phyloP scores from a whole-genome alignment of 331 rosid species.

The Pyrus hybrid region DNA sequence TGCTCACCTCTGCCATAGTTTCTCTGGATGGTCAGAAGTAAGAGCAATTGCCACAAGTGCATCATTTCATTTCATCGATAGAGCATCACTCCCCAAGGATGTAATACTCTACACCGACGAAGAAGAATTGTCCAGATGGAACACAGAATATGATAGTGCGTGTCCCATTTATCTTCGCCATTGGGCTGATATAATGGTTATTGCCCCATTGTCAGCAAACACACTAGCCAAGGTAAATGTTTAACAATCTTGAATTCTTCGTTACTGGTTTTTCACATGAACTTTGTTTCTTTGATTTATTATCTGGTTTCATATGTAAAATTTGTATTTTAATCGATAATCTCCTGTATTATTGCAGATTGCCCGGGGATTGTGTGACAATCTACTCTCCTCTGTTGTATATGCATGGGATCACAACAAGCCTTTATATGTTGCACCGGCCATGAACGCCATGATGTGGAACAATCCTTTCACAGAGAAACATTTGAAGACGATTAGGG shows the following conservation, averaged over 20 bases:
- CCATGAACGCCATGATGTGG: slow-evolving; percentile 75
- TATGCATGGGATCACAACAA: slow-evolving; percentile 86
- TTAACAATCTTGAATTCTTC: slow-evolving; percentile 1
- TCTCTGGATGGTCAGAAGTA: slow-evolving; percentile 75
- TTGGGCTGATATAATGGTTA: slow-evolving; percentile 90
- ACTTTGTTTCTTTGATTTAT: background rate
- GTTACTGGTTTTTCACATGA: background rate
- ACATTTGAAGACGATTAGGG: slow-evolving; percentile 38
- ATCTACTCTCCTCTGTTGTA: slow-evolving; percentile 57
- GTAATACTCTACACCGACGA: slow-evolving; percentile 39
- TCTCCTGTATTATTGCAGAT: slow-evolving; percentile 28
- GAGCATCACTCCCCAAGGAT: slow-evolving; percentile 40
- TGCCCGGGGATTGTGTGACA: slow-evolving; percentile 71
- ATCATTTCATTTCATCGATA: slow-evolving; percentile 50
- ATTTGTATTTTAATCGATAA: background rate
- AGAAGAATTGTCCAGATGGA: slow-evolving; percentile 71
- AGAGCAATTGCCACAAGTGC: slow-evolving; percentile 56
- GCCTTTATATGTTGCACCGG: slow-evolving; percentile 78
- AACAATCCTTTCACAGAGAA: slow-evolving; percentile 63
- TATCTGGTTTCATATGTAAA: background rate
- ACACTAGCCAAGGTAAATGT: slow-evolving; percentile 76
- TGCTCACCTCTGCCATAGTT: slow-evolving; percentile 42
- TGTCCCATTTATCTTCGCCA: slow-evolving; percentile 65
- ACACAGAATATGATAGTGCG: slow-evolving; percentile 45
- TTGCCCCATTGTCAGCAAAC: slow-evolving; percentile 88